phyloP scores from a whole-genome alignment of 768 basidiomycete species.

The Phaffia australis region DNA sequence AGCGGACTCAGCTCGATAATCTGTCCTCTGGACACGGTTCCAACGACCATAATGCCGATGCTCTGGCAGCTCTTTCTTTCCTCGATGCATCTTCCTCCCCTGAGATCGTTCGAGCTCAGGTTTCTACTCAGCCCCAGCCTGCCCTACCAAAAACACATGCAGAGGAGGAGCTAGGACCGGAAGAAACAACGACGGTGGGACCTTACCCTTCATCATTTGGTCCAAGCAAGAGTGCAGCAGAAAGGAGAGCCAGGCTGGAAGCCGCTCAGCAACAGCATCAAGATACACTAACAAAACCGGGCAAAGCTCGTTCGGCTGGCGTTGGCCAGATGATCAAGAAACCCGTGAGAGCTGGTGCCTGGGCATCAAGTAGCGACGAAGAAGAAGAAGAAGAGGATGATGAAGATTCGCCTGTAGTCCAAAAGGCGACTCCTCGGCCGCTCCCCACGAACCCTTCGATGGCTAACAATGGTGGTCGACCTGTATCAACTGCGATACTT shows the following conservation, averaged over 20 bases:
- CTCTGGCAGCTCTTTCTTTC: conserved; percentile 66
- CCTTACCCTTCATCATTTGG: conserved; percentile 80
- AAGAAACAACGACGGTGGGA: conserved; percentile 15
- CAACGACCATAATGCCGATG: conserved; percentile 45
- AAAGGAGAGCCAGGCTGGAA: conserved; percentile 72
- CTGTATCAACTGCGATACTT: background rate
- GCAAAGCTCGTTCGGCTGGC: conserved; percentile 41
- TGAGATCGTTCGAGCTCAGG: conserved; percentile 30
- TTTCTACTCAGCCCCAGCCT: conserved; percentile 28
- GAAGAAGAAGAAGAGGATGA: conserved; percentile 54
- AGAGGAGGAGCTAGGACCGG: background rate
- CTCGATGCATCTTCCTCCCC: conserved; percentile 41
- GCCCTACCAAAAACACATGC: conserved; percentile 24
- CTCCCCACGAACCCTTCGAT: background rate
- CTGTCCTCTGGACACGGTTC: background rate
- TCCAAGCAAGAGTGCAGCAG: conserved; percentile 66
- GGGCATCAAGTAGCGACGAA: conserved; percentile 67
- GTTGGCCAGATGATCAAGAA: conserved; percentile 42
- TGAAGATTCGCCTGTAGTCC: conserved; percentile 26
- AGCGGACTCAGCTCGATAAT: no score
- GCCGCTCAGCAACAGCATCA: conserved; percentile 73
- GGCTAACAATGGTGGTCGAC: conserved; percentile 2
- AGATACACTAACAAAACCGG: conserved; percentile 65
- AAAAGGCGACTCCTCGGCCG: conserved; percentile 12
- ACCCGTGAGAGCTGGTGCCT: conserved; percentile 36